Evolutionary conservation across 345 rosid species (phyloP).

Genomic region (Atalantia buxifolia): DNA sequence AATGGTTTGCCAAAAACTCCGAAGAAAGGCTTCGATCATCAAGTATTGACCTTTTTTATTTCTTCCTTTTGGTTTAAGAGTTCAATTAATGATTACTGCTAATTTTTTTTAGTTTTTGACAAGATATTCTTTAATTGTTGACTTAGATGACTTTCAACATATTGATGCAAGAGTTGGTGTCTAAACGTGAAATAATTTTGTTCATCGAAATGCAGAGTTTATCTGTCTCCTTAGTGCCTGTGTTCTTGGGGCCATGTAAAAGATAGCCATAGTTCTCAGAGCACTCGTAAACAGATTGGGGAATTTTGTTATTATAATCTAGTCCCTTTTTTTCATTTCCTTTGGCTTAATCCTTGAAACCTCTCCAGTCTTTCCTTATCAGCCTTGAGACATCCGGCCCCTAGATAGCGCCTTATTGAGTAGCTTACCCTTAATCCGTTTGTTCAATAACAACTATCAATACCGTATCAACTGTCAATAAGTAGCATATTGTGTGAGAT

Average conservation of each 20-base stretch:
- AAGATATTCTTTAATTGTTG: not conserved
- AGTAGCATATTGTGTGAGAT: not conserved
- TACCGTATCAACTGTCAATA: not conserved
- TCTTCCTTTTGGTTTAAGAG: not conserved
- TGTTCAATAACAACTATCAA: not conserved
- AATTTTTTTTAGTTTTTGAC: not conserved
- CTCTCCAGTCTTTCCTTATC: not conserved
- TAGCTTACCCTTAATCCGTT: not conserved
- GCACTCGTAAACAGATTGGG: not conserved
- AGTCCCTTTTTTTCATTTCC: not conserved
- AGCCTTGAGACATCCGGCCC: not conserved
- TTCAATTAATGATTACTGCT: not conserved
- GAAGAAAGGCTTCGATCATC: slow-evolving; percentile 52
- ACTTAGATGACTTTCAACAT: not conserved
- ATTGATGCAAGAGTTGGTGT: not conserved
- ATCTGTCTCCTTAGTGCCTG: not conserved
- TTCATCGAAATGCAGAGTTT: not conserved
- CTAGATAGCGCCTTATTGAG: not conserved
- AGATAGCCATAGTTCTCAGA: not conserved
- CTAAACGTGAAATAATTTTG: not conserved
- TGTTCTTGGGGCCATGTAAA: not conserved
- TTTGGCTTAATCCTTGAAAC: not conserved
- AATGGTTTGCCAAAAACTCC: slow-evolving; percentile 42
- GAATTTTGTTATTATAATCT: not conserved
- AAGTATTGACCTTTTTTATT: slow-evolving; percentile 27